Evolutionary conservation across 306 rosid genomes (phyloP).

Genomic region (Vigna nakashimae): DNA sequence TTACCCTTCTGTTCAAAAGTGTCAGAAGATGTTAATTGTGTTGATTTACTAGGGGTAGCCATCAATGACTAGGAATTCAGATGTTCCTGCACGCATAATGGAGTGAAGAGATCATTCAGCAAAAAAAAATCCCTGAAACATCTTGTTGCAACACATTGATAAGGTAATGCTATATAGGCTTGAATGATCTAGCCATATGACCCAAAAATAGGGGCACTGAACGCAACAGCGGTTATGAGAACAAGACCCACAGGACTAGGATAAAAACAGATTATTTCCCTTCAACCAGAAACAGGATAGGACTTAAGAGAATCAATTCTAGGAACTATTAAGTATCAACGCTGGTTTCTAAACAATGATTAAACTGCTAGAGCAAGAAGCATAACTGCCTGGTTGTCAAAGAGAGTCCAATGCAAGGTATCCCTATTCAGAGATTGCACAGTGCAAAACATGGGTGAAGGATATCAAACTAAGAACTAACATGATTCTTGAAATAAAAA

Average conservation of each 20-base stretch:
- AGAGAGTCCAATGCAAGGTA: conserved; percentile 8
- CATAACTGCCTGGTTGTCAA: conserved; percentile 16
- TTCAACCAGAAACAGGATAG: conserved; percentile 11
- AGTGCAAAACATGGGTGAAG: conserved; percentile 18
- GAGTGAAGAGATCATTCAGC: conserved; percentile 34
- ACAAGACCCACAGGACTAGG: conserved; percentile 11
- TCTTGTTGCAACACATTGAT: neutral
- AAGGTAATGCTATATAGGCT: conserved; percentile 20
- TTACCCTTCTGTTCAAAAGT: conserved; percentile 65
- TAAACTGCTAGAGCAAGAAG: conserved; percentile 17
- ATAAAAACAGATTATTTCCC: neutral
- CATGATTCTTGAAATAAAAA: neutral
- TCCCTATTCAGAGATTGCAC: conserved; percentile 30
- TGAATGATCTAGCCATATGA: neutral
- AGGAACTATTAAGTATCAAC: conserved; percentile 13
- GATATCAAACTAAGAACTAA: conserved; percentile 8
- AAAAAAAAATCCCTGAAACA: conserved; percentile 37
- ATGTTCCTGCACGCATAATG: conserved; percentile 50
- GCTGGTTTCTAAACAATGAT: conserved; percentile 12
- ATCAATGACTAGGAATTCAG: conserved; percentile 52
- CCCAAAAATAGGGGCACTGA: neutral
- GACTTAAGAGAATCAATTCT: neutral
- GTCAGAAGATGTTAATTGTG: conserved; percentile 51
- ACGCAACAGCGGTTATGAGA: conserved; percentile 11
- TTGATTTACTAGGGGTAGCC: conserved; percentile 56